Base-by-base conservation (phyloP, 2,329 filamentous ascomycete genomes). In the Fusarium sp. region DNA sequence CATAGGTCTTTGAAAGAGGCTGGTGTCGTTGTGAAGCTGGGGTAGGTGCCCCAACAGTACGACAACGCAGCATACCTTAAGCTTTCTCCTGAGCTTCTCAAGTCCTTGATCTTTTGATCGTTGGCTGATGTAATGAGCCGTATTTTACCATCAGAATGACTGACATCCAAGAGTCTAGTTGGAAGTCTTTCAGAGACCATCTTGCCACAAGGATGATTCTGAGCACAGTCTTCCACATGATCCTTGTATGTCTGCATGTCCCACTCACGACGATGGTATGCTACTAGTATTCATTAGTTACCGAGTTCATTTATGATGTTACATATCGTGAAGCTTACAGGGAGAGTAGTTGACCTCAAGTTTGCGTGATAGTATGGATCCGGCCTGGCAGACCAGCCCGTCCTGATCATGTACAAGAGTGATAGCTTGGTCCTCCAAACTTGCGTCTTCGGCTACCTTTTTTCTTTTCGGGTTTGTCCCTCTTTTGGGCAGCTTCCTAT, bases 61-160 rank as follows among this genome's bases (percentile, higher is more conserved):
- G 50, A 54, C 50, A 54, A 1, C 2, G 50, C 50, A 14, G 18
- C 50, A 31, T 31, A 54, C 1, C 8, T 47, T 2, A 47, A 22
- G 1, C 7, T 9, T 18, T 4, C 14, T 6, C 20, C 42, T 24
- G 22, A 10, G 0, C 1, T 6, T 24, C 0, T 24, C 20, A 47
- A 16, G 0, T 24, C 1, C 13, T 16, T 10, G 4, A 47, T 24
- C 42, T 22, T 47, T 47, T 18, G 20, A 10, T 47, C 7, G 0
- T 18, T 16, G 42, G 14, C 4, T 6, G 42, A 18, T 5, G 42
- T 24, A 22, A 47, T 24, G 14, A 47, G 42, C 7, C 4, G 20
- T 10, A 47, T 24, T 24, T 2, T 47, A 0, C 42, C 42, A 18
- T 16, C 42, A 10, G 22, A 10, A 24, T 16, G 42, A 16, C 42